Percentiles rank a stretch among this genome's conserved stretches.
phyloP scores from a whole-genome alignment of 495 filamentous ascomycete species.

The Pyrenula massariospora region DNA sequence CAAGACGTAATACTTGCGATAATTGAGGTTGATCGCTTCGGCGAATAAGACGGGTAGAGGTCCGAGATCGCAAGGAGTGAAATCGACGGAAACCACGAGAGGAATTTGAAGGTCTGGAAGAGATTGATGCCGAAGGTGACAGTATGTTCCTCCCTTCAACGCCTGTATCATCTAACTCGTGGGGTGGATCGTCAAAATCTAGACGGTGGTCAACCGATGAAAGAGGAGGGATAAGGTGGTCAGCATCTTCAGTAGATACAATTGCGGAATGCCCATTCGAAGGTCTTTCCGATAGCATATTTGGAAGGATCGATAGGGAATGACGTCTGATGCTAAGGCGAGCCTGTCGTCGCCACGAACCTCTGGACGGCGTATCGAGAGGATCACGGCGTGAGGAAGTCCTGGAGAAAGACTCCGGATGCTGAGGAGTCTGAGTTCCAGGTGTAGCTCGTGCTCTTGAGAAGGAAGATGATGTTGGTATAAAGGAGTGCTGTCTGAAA shows the following conservation, averaged over 20 bases:
- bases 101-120: slow-evolving; percentile 14
- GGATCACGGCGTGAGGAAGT: not conserved
- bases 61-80: slow-evolving; percentile 30
- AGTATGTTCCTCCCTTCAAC: slow-evolving; percentile 14
- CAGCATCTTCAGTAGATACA: slow-evolving; percentile 11
- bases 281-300: slow-evolving; percentile 6
- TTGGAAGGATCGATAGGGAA: slow-evolving; percentile 25
- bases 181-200: slow-evolving; percentile 25
- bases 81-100: slow-evolving; percentile 23
- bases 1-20: slow-evolving; percentile 44
- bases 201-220: slow-evolving; percentile 29
- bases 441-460: not conserved
- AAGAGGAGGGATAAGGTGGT: slow-evolving; percentile 19
- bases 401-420: not conserved
- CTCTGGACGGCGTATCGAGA: slow-evolving; percentile 5
- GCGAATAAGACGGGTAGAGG: slow-evolving; percentile 32
- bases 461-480: not conserved
- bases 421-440: not conserved
- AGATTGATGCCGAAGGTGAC: slow-evolving; percentile 14
- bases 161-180: slow-evolving; percentile 33
- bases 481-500: not conserved
- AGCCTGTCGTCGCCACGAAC: slow-evolving; percentile 30
- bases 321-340: slow-evolving; percentile 30
- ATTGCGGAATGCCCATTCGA: slow-evolving; percentile 13
- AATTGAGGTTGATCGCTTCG: slow-evolving; percentile 47